phyloP scores from a whole-genome alignment of 2,329 filamentous ascomycete species.

The Diaporthe vaccinii region DNA sequence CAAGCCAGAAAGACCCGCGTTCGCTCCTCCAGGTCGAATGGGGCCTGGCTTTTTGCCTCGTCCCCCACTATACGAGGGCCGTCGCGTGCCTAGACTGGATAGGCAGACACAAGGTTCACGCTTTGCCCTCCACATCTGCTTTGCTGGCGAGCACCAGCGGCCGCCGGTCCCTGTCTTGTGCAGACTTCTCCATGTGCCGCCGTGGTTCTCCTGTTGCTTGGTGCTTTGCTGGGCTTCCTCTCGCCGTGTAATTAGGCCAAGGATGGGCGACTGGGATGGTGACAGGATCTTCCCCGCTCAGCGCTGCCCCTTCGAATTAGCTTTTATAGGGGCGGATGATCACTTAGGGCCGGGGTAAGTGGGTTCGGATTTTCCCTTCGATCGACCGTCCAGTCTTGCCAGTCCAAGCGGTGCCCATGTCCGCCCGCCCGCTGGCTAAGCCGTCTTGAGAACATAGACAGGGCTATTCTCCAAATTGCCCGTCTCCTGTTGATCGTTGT shows the following conservation, averaged over 20 bases:
- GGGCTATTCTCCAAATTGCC: slow-evolving; percentile 3
- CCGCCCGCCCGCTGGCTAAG: slow-evolving; percentile 15
- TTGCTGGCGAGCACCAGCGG: not conserved
- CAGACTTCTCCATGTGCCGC: not conserved
- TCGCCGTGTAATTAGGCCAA: slow-evolving; percentile 27
- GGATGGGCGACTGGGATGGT: slow-evolving; percentile 11
- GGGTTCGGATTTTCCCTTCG: slow-evolving; percentile 4
- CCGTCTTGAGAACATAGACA: not conserved
- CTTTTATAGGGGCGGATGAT: slow-evolving; percentile 26
- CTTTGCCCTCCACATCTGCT: not conserved
- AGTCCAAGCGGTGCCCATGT: not conserved
- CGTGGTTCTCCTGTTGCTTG: slow-evolving; percentile 1
- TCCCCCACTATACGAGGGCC: not conserved
- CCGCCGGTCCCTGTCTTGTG: not conserved
- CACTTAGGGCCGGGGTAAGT: slow-evolving; percentile 29
- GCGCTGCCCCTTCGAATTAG: slow-evolving; percentile 24
- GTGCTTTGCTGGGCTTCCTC: not conserved
- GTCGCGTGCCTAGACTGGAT: slow-evolving; percentile 2
- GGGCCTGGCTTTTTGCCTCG: not conserved
- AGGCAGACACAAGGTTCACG: slow-evolving; percentile 1
- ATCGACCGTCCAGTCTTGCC: not conserved
- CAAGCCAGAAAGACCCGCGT: not conserved
- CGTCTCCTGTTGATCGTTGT: slow-evolving; percentile 23
- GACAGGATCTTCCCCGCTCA: slow-evolving; percentile 27
- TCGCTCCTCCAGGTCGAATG: not conserved